A percentile compares a stretch with the other conserved stretches of the same genome.
Evolutionary conservation across 2,329 filamentous ascomycete genomes (phyloP).

Genomic region (Cytospora piceicola): DNA sequence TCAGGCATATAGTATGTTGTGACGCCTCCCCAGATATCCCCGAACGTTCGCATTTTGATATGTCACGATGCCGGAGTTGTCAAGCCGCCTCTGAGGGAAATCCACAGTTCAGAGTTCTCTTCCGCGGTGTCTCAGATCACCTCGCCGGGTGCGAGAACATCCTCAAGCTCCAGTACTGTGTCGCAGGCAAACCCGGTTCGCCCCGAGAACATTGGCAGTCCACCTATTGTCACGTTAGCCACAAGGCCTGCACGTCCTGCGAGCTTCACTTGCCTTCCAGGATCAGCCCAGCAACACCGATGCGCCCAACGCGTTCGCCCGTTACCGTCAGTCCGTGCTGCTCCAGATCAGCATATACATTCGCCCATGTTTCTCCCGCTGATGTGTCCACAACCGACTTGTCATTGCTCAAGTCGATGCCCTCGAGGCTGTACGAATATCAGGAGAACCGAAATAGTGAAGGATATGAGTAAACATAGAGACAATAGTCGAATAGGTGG

Average conservation of each 20-base stretch:
- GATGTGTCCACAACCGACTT: conserved; percentile 27
- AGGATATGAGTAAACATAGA: too few relatives aligned
- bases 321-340: conserved; percentile 28
- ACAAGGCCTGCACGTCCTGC: too few relatives aligned
- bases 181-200: conserved; percentile 34
- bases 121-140: conserved; percentile 28
- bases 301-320: conserved; percentile 28
- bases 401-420: conserved; percentile 29
- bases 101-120: conserved; percentile 47
- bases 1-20: conserved; percentile 31
- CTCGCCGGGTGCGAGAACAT: conserved; percentile 19
- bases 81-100: conserved; percentile 50
- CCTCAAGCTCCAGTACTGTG: conserved; percentile 31
- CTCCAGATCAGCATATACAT: conserved; percentile 31
- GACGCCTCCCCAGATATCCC: conserved; percentile 28
- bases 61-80: conserved; percentile 44
- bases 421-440: conserved; percentile 26
- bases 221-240: neutral
- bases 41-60: conserved; percentile 32
- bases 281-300: conserved; percentile 30
- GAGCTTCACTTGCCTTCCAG: conserved; percentile 23
- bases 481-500: too few relatives aligned
- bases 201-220: conserved; percentile 15
- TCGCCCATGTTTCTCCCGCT: conserved; percentile 30
- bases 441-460: too few relatives aligned